These are phyloP conservation scores for Mallotus japonicus DNA, from an alignment of 441 rosid species.

Conservation along the genomic window DNA sequence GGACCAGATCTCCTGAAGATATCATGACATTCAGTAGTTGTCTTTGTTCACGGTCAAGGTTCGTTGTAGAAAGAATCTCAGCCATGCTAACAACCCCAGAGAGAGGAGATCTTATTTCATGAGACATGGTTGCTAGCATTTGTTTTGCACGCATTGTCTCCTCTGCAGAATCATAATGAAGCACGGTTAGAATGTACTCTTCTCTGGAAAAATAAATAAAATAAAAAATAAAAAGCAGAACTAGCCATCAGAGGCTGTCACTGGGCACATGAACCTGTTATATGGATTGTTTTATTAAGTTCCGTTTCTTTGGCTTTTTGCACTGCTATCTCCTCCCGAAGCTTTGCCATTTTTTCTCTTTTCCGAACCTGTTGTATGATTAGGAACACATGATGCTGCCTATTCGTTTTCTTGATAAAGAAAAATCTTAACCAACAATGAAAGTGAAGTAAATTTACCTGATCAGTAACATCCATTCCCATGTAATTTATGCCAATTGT, in stretches of 20 bases:
- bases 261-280: slow-evolving; percentile 59
- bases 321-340: slow-evolving; percentile 93
- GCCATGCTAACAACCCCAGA: slow-evolving; percentile 96
- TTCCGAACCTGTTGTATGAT: slow-evolving; percentile 57
- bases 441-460: slow-evolving; percentile 40
- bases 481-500: slow-evolving; percentile 90
- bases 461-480: slow-evolving; percentile 99
- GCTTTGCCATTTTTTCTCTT: slow-evolving; percentile 81
- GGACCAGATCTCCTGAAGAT: slow-evolving; percentile 94
- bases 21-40: slow-evolving; percentile 82
- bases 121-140: slow-evolving; percentile 97
- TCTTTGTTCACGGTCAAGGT: slow-evolving; percentile 75
- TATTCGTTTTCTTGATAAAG: neutral
- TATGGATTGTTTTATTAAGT: slow-evolving; percentile 88
- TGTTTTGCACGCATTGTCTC: slow-evolving; percentile 98
- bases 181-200: slow-evolving; percentile 8
- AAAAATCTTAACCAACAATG: slow-evolving; percentile 7
- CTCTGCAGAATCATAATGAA: slow-evolving; percentile 47
- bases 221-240: too few species aligned
- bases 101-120: slow-evolving; percentile 94
- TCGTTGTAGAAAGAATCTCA: slow-evolving; percentile 79
- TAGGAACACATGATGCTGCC: slow-evolving; percentile 17
- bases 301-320: slow-evolving; percentile 97
- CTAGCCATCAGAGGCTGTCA: slow-evolving; percentile 3
- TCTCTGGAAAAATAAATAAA: neutral